phyloP scores from a whole-genome alignment of 768 basidiomycete genomes.

The Sporobolomyces phaffii region DNA sequence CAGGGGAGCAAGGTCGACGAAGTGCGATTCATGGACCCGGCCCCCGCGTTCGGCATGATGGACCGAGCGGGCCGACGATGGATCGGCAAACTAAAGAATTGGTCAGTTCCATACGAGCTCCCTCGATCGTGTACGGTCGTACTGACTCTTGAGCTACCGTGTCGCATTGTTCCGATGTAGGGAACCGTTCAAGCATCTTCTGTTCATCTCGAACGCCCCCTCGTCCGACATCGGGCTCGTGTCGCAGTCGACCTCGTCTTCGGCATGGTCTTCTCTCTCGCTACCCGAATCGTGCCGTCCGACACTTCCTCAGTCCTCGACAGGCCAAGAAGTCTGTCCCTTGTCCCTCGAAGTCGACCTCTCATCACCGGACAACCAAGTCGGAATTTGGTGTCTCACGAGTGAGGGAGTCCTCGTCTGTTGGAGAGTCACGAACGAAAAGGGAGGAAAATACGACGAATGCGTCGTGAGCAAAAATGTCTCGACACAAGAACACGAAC shows the following conservation, averaged over 20 bases:
- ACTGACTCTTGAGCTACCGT: too few species aligned
- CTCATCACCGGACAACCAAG: constrained; percentile 35
- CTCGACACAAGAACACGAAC: neutral
- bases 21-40: constrained; percentile 42
- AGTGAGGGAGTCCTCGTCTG: constrained; percentile 47
- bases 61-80: constrained; percentile 39
- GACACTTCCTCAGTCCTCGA: constrained; percentile 43
- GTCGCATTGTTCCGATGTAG: too few species aligned
- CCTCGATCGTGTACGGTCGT: too few species aligned
- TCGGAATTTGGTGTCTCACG: constrained; percentile 45
- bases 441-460: constrained; percentile 41
- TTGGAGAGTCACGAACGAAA: constrained; percentile 45
- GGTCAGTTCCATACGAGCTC: constrained; percentile 19
- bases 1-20: constrained; percentile 25
- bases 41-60: constrained; percentile 45
- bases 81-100: constrained; percentile 20
- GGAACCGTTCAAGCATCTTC: constrained; percentile 47
- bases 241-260: constrained; percentile 20
- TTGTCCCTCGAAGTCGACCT: constrained; percentile 48
- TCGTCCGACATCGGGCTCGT: constrained; percentile 47
- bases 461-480: constrained; percentile 41
- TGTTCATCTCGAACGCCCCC: constrained; percentile 44
- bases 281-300: constrained; percentile 47
- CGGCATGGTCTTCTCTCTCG: constrained; percentile 27
- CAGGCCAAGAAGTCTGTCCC: constrained; percentile 45